phyloP scores from a whole-genome alignment of 73 alveolate genomes.

The Uronychia setigera region DNA sequence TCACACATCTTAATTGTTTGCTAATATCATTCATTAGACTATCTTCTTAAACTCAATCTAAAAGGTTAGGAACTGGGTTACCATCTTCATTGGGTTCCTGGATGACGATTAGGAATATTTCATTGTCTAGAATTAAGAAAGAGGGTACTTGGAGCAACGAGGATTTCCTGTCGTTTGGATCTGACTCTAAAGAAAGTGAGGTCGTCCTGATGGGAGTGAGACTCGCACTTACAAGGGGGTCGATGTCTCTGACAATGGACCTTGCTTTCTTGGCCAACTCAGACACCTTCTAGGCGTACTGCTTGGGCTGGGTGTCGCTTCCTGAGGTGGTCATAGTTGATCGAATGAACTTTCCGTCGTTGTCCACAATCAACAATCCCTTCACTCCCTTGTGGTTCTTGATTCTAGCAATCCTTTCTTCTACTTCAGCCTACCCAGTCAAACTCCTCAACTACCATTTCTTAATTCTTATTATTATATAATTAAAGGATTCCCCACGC shows the following conservation, averaged over 20 bases:
- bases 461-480: no score
- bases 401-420: constrained; percentile 81
- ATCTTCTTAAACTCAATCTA: no score
- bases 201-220: constrained; percentile 89
- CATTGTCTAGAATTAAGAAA: no score
- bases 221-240: constrained; percentile 50
- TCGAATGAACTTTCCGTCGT: constrained; percentile 76
- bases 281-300: constrained; percentile 74
- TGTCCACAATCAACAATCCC: constrained; percentile 82
- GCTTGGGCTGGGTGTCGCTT: constrained; percentile 70
- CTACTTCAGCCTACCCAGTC: constrained; percentile 87
- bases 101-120: constrained; percentile 90
- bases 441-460: no score
- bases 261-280: constrained; percentile 85
- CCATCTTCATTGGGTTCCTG: constrained; percentile 74
- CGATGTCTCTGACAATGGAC: constrained; percentile 83
- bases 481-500: no score
- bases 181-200: constrained; percentile 95
- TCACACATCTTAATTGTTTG: no score
- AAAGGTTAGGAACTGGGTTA: no score
- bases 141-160: constrained; percentile 99
- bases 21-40: no score
- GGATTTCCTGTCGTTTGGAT: constrained; percentile 94
- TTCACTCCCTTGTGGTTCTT: constrained; percentile 80
- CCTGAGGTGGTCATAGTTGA: constrained; percentile 71